Conservation (phyloP, 2,329 filamentous ascomycete species). For the Neopestalotiopsis clavispora region DNA sequence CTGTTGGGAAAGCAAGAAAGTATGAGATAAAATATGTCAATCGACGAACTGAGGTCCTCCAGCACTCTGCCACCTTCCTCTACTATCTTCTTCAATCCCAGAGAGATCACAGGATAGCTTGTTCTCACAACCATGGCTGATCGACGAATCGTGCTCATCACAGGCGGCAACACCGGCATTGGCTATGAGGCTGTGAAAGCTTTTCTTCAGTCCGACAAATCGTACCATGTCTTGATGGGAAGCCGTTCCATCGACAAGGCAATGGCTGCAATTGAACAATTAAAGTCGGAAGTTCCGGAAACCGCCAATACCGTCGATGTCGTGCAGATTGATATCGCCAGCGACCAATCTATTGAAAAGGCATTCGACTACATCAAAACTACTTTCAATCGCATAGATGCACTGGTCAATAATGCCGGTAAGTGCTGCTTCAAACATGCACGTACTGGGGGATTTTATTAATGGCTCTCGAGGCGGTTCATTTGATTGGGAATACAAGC, state of each 20-base stretch:
- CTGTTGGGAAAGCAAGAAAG: not conserved
- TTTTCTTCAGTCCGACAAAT: conserved; percentile 47
- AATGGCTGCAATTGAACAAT: conserved; percentile 46
- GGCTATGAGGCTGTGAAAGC: conserved; percentile 63
- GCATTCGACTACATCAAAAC: conserved; percentile 47
- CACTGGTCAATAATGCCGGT: conserved; percentile 64
- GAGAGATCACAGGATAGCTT: too few relatives aligned
- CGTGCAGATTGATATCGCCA: conserved; percentile 57
- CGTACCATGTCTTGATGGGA: conserved; percentile 62
- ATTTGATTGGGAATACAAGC: conserved; percentile 39
- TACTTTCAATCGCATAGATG: conserved; percentile 52
- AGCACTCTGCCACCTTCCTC: too few relatives aligned
- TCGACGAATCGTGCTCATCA: conserved; percentile 55
- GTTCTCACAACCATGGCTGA: not conserved
- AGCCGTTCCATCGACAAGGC: conserved; percentile 56
- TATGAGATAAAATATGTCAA: too few relatives aligned
- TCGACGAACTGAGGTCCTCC: too few relatives aligned
- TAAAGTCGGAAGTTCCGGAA: conserved; percentile 45
- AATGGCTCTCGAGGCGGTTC: conserved; percentile 34
- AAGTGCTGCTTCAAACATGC: not conserved
- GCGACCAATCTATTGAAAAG: conserved; percentile 55
- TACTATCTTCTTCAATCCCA: not conserved
- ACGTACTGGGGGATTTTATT: conserved; percentile 31
- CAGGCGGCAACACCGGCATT: conserved; percentile 66
- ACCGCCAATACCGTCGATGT: conserved; percentile 47